A percentile compares a stretch with the other conserved stretches of the same genome.
These are phyloP conservation scores for Ophiosphaerella korrae DNA, from an alignment of 2,329 filamentous ascomycete species.

Conservation along the genomic window DNA sequence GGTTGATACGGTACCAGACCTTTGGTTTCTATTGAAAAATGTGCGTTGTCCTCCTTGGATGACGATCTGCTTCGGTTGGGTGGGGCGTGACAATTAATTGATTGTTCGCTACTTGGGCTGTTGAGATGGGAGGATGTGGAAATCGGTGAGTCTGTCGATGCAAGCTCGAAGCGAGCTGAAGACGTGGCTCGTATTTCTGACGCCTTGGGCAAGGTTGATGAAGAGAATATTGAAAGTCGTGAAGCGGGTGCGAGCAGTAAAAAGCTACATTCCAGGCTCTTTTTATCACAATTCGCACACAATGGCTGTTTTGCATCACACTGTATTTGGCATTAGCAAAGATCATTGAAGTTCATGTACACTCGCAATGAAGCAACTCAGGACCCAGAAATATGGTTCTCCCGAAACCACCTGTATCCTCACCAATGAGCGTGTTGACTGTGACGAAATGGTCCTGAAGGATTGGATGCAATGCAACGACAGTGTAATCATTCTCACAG, in stretches of 20 bases:
- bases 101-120: slow-evolving; percentile 6
- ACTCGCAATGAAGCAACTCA: no score
- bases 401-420: no score
- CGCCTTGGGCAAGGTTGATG: slow-evolving; percentile 12
- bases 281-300: slow-evolving; percentile 42
- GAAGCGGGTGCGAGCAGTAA: slow-evolving; percentile 39
- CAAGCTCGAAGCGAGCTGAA: not conserved
- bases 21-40: no score
- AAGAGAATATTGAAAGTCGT: slow-evolving; percentile 22
- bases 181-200: not conserved
- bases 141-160: slow-evolving; percentile 4
- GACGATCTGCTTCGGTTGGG: no score
- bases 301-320: slow-evolving; percentile 41
- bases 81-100: no score
- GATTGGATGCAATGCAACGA: no score
- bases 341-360: not conserved
- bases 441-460: no score
- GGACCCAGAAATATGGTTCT: no score
- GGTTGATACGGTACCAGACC: not conserved
- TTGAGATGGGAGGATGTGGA: slow-evolving; percentile 11
- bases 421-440: no score
- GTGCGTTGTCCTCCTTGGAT: no score
- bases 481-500: no score
- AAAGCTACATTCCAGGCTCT: slow-evolving; percentile 40
- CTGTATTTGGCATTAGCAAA: slow-evolving; percentile 27